Evolutionary conservation across 179 eudicot genomes (phyloP).

Genomic region (Monotropa hypopitys): DNA sequence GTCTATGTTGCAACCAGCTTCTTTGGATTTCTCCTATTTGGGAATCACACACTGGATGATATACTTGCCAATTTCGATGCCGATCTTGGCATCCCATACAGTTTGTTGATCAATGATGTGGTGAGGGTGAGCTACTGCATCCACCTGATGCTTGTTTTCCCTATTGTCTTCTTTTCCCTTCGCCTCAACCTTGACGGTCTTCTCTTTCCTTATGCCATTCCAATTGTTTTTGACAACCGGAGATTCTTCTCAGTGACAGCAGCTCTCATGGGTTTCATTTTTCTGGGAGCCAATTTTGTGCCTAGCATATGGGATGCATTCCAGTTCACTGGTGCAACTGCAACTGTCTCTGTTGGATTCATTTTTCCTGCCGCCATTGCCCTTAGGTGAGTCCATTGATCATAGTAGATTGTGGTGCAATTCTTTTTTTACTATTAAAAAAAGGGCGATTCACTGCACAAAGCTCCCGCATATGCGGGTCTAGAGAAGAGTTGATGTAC

Average conservation of each 20-base stretch:
- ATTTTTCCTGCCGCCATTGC: constrained; percentile 76
- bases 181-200: constrained; percentile 69
- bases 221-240: constrained; percentile 41
- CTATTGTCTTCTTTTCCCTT: constrained; percentile 67
- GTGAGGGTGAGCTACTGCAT: constrained; percentile 64
- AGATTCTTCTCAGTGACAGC: constrained; percentile 46
- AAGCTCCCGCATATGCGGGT: no score
- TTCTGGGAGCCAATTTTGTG: constrained; percentile 63
- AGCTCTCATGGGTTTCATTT: constrained; percentile 47
- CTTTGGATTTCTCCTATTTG: constrained; percentile 67
- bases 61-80: constrained; percentile 73
- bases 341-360: constrained; percentile 62
- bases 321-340: constrained; percentile 83
- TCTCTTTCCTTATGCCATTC: constrained; percentile 48
- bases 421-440: not conserved
- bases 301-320: constrained; percentile 89
- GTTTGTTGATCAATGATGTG: constrained; percentile 53
- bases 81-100: constrained; percentile 64
- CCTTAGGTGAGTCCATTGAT: constrained; percentile 42
- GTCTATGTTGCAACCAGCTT: constrained; percentile 70
- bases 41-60: constrained; percentile 57
- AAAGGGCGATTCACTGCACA: no score
- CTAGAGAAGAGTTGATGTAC: no score
- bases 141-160: constrained; percentile 83
- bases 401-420: not conserved